Evolutionary conservation across 1,139 yeast genomes (phyloP).

Genomic region (Suhomyces coccinellae): DNA sequence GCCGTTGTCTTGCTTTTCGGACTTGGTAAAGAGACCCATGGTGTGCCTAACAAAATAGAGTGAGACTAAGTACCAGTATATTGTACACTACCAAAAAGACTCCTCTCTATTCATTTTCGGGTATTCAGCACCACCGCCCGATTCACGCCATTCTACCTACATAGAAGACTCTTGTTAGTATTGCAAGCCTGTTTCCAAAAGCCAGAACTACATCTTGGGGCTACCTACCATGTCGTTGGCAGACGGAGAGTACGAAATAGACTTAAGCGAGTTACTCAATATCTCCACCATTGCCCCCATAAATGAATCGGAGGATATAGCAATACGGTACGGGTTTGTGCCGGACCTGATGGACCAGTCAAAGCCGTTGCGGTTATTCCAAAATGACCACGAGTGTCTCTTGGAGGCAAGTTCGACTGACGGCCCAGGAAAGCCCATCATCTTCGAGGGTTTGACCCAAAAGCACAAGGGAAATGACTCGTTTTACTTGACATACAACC

Average conservation of each 20-base stretch:
- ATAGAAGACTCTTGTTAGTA: neutral
- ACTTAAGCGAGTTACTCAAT: slow-evolving; percentile 30
- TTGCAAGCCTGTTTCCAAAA: no score
- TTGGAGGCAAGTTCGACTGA: slow-evolving; percentile 31
- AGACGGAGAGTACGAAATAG: slow-evolving; percentile 51
- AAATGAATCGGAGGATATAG: slow-evolving; percentile 27
- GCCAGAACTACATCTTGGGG: neutral
- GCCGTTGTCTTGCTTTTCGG: neutral
- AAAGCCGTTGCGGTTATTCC: slow-evolving; percentile 37
- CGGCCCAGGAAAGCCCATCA: slow-evolving; percentile 25
- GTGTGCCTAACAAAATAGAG: neutral
- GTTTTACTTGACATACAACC: slow-evolving; percentile 31
- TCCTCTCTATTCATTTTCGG: no score
- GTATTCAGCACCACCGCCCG: no score
- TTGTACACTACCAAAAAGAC: no score
- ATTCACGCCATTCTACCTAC: no score
- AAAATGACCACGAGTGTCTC: slow-evolving; percentile 35
- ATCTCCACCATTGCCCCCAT: slow-evolving; percentile 14
- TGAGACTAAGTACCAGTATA: neutral
- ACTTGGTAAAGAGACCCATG: slow-evolving; percentile 3
- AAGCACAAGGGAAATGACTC: slow-evolving; percentile 30
- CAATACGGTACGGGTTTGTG: slow-evolving; percentile 45
- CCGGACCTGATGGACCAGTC: slow-evolving; percentile 46
- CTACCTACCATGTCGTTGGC: slow-evolving; percentile 28
- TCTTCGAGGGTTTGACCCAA: slow-evolving; percentile 44